phyloP scores from a whole-genome alignment of 768 basidiomycete genomes.

The Lactifluus pinguis region DNA sequence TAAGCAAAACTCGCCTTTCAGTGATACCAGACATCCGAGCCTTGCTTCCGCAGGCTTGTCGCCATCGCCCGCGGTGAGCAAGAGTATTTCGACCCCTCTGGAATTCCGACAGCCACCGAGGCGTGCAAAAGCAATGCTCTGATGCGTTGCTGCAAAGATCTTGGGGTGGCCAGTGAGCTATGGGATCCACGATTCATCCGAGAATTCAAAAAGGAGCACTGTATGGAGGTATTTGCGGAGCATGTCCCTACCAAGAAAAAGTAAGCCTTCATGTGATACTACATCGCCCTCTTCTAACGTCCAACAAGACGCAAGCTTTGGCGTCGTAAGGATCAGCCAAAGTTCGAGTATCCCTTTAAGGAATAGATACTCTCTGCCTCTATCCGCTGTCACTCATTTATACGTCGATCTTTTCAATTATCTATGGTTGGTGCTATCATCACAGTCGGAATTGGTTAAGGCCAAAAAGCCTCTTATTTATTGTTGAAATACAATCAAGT shows the following conservation, averaged over 20 bases:
- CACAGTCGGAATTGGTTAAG: neutral
- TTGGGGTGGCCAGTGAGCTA: slow-evolving; percentile 92
- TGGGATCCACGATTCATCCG: slow-evolving; percentile 98
- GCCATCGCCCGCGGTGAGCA: slow-evolving; percentile 91
- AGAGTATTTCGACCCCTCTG: slow-evolving; percentile 87
- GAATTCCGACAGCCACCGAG: slow-evolving; percentile 89
- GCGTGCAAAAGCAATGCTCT: slow-evolving; percentile 94
- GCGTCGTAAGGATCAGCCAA: slow-evolving; percentile 79
- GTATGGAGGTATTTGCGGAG: slow-evolving; percentile 79
- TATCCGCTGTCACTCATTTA: neutral
- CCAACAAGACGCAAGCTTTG: slow-evolving; percentile 74
- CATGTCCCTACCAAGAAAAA: slow-evolving; percentile 83
- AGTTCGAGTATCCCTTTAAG: slow-evolving; percentile 84
- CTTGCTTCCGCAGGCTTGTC: slow-evolving; percentile 50
- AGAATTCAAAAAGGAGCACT: slow-evolving; percentile 79
- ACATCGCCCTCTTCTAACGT: slow-evolving; percentile 1
- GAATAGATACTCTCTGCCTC: slow-evolving; percentile 35
- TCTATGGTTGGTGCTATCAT: neutral
- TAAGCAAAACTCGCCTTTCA: slow-evolving; percentile 29
- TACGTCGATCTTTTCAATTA: neutral
- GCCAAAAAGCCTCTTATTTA: neutral
- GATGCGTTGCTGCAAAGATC: slow-evolving; percentile 95
- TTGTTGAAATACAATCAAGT: neutral
- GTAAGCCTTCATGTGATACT: slow-evolving; percentile 38
- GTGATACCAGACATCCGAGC: neutral